Conservation (phyloP, 73 alveolate genomes). For the Paramecium caudatum region DNA sequence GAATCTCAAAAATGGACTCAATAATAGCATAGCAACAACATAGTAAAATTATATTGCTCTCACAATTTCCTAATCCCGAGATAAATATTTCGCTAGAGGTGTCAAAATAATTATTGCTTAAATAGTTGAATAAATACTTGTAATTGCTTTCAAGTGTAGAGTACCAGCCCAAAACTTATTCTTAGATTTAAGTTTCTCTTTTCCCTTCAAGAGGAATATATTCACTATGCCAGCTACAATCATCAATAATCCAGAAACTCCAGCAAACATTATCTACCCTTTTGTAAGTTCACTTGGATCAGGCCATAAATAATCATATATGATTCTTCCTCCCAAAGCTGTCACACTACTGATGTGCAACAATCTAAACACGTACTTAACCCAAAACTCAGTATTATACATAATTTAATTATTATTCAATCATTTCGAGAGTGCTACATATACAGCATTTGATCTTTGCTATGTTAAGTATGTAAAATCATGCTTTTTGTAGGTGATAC, state of each 20-base stretch:
- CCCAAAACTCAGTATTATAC: not conserved
- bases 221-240: conserved; percentile 52
- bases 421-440: conserved; percentile 60
- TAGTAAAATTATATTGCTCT: conserved; percentile 42
- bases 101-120: conserved; percentile 11
- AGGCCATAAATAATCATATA: not conserved
- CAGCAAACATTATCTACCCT: not conserved
- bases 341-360: not conserved
- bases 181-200: conserved; percentile 47
- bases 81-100: conserved; percentile 17
- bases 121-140: not conserved
- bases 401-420: not conserved
- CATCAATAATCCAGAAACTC: conserved; percentile 19
- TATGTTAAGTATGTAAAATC: not conserved
- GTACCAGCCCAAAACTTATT: conserved; percentile 66
- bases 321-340: not conserved
- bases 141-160: conserved; percentile 19
- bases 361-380: not conserved
- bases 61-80: not conserved
- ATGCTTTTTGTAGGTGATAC: conserved; percentile 15
- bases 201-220: conserved; percentile 48
- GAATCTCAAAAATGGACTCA: not conserved
- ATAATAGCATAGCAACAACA: not conserved
- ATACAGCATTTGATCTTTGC: conserved; percentile 18
- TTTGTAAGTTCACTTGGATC: not conserved